These are phyloP conservation scores for Populus euphratica DNA, from an alignment of 345 rosid genomes.

Conservation along the genomic window DNA sequence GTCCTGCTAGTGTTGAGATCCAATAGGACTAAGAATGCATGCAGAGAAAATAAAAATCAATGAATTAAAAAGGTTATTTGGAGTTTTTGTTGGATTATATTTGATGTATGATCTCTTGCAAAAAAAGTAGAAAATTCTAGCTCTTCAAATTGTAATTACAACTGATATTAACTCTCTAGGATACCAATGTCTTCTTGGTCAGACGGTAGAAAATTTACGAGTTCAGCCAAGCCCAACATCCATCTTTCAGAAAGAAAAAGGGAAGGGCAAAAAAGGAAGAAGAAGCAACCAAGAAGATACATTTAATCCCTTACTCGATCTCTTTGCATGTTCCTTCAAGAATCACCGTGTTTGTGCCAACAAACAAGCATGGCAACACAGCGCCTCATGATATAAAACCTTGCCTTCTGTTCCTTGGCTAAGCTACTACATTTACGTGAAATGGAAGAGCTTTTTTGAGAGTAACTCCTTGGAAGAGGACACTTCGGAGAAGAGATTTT, in stretches of 20 bases:
- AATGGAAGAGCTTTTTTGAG: slow-evolving; percentile 57
- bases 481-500: slow-evolving; percentile 49
- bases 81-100: slow-evolving; percentile 13
- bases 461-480: slow-evolving; percentile 42
- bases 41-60: neutral
- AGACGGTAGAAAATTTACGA: slow-evolving; percentile 19
- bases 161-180: neutral
- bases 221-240: slow-evolving; percentile 24
- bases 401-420: slow-evolving; percentile 95
- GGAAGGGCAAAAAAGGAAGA: neutral
- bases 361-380: slow-evolving; percentile 99
- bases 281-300: slow-evolving; percentile 5
- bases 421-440: slow-evolving; percentile 72
- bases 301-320: neutral
- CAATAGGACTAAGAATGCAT: slow-evolving; percentile 9
- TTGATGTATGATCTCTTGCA: slow-evolving; percentile 28
- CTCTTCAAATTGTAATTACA: slow-evolving; percentile 33
- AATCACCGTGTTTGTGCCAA: slow-evolving; percentile 94
- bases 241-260: slow-evolving; percentile 12
- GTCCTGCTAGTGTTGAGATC: slow-evolving; percentile 41
- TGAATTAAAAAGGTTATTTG: neutral
- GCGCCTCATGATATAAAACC: slow-evolving; percentile 92
- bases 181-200: slow-evolving; percentile 14
- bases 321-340: slow-evolving; percentile 27
- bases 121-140: slow-evolving; percentile 35